Conservation (phyloP, 768 basidiomycete species). For the Erythrobasidium yunnanense region DNA sequence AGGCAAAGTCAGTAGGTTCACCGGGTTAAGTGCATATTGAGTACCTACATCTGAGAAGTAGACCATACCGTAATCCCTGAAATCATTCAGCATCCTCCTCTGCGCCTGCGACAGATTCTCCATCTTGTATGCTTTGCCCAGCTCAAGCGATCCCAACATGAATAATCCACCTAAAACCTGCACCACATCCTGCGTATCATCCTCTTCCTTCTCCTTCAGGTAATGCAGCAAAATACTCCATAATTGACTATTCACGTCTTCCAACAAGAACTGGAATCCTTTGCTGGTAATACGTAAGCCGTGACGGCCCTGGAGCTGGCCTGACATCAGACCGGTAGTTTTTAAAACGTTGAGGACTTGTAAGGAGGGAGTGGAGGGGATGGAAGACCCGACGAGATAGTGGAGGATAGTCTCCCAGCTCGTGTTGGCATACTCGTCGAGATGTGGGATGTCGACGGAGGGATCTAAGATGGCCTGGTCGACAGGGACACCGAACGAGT, state of each 20-base stretch:
- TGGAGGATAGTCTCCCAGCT: slow-evolving; percentile 97
- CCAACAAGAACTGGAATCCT: slow-evolving; percentile 92
- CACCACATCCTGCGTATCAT: slow-evolving; percentile 60
- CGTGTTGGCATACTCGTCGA: slow-evolving; percentile 73
- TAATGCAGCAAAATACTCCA: slow-evolving; percentile 92
- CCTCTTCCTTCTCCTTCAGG: slow-evolving; percentile 53
- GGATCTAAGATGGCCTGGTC: slow-evolving; percentile 46
- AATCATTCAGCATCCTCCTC: slow-evolving; percentile 75
- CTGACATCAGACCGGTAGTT: slow-evolving; percentile 69
- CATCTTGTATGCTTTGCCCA: slow-evolving; percentile 88
- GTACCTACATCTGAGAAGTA: slow-evolving; percentile 63
- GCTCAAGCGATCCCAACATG: slow-evolving; percentile 93
- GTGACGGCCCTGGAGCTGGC: slow-evolving; percentile 39
- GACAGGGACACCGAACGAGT: slow-evolving; percentile 62
- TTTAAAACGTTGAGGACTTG: slow-evolving; percentile 74
- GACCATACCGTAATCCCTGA: slow-evolving; percentile 86
- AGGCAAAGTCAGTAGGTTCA: slow-evolving; percentile 35
- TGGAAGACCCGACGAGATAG: slow-evolving; percentile 89
- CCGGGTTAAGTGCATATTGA: background rate
- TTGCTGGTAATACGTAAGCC: slow-evolving; percentile 61
- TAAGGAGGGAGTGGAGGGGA: slow-evolving; percentile 66
- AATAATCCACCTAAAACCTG: slow-evolving; percentile 88
- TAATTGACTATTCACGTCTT: slow-evolving; percentile 83
- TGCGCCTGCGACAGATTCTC: slow-evolving; percentile 68
- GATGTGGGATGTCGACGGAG: slow-evolving; percentile 46